phyloP scores from a whole-genome alignment of 352 stramenopile species.

The Globisporangium splendens region DNA sequence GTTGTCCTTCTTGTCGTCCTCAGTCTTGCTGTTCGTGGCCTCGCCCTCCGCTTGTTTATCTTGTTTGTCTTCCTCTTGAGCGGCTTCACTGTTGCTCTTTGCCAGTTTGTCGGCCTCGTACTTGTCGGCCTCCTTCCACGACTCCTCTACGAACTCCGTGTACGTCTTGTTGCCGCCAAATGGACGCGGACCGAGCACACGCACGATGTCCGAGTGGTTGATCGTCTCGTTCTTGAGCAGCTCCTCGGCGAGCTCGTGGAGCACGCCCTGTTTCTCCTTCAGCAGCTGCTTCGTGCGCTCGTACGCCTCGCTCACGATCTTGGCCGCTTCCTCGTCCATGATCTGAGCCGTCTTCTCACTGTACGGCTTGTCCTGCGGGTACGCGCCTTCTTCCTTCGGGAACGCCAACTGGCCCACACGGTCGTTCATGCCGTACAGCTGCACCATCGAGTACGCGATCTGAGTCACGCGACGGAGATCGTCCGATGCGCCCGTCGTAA shows the following conservation, averaged over 20 bases:
- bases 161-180: constrained; percentile 95
- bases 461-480: constrained; percentile 89
- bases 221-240: constrained; percentile 99
- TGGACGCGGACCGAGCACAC: constrained; percentile 92
- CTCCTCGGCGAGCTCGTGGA: constrained; percentile 93
- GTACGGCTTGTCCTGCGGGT: constrained; percentile 92
- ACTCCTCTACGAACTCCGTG: constrained; percentile 93
- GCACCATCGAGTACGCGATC: constrained; percentile 98
- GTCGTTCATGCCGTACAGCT: constrained; percentile 98
- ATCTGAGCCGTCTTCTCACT: constrained; percentile 95
- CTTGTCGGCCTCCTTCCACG: constrained; percentile 81
- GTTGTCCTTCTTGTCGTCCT: constrained; percentile 32
- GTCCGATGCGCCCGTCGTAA: constrained; percentile 97
- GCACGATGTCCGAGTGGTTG: constrained; percentile 97
- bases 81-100: constrained; percentile 18
- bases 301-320: constrained; percentile 98
- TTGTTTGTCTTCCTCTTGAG: constrained; percentile 14
- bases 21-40: constrained; percentile 15
- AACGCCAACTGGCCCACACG: constrained; percentile 96
- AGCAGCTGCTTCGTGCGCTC: constrained; percentile 94
- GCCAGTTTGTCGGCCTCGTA: constrained; percentile 68
- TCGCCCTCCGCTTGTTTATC: constrained; percentile 18
- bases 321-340: constrained; percentile 98
- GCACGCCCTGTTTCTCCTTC: constrained; percentile 89
- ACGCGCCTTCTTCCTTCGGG: constrained; percentile 88